Conservation (phyloP, 169 alveolate species). For the Ichthyophthirius multifiliis region DNA sequence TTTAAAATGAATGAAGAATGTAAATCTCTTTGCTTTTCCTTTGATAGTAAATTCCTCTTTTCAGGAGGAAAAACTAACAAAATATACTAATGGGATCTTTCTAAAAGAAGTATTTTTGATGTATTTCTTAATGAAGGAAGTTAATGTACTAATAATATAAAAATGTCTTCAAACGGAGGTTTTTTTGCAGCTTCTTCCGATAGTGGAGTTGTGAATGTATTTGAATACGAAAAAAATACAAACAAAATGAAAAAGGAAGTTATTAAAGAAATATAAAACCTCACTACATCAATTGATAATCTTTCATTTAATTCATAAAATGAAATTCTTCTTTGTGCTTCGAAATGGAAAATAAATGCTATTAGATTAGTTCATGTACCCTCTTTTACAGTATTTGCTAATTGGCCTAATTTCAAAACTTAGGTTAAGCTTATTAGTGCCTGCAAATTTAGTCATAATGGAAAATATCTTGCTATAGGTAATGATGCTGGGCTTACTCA, state of each 20-base stretch:
- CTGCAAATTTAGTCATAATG: constrained; percentile 48
- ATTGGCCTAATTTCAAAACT: constrained; percentile 79
- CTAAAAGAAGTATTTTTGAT: constrained; percentile 60
- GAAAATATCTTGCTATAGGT: constrained; percentile 59
- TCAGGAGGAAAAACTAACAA: constrained; percentile 74
- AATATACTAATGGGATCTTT: constrained; percentile 59
- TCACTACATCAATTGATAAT: constrained; percentile 80
- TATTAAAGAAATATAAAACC: constrained; percentile 65
- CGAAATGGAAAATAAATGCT: constrained; percentile 87
- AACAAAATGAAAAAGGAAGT: constrained; percentile 31
- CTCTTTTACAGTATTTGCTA: constrained; percentile 63
- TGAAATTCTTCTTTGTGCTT: constrained; percentile 69
- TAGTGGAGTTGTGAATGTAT: constrained; percentile 71
- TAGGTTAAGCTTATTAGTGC: constrained; percentile 56
- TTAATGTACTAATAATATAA: constrained; percentile 54
- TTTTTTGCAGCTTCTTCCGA: constrained; percentile 67
- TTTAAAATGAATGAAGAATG: constrained; percentile 62
- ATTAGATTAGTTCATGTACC: constrained; percentile 79
- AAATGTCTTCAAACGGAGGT: constrained; percentile 50
- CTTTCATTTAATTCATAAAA: constrained; percentile 65
- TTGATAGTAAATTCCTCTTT: constrained; percentile 50
- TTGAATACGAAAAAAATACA: constrained; percentile 38
- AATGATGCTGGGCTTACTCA: constrained; percentile 73
- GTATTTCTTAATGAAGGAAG: constrained; percentile 65
- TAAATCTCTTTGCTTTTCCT: constrained; percentile 49